Base-by-base conservation (phyloP, 257 asterid species). In the Ilex aquifolium region DNA sequence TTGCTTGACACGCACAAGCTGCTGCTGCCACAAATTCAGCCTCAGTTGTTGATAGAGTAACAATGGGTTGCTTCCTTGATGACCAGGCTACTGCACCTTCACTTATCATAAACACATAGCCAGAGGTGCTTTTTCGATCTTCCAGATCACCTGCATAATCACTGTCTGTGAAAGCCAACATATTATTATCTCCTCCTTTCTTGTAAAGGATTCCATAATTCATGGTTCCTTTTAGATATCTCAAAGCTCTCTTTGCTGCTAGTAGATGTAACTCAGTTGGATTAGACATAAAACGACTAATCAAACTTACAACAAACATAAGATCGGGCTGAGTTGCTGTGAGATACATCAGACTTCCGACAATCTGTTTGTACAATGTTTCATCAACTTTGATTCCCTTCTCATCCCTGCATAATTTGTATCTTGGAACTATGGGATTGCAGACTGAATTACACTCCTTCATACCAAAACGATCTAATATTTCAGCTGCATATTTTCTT, bases 251-350 rank as follows among this genome's bases (percentile, higher is more conserved):
- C 13, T 59, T 32, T 3, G 62, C 62, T 57, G 62, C 62, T 57
- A 8, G 46, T 27, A 57, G n/a, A 59, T 32, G 63, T 30, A 59
- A 39, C 49, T 31, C 21, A 9, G 63, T 59, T 13, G 63, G 63
- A 13, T 59, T 59, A 12, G 63, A 3, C 44, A 36, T 36, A 27
- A 30, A 59, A 3, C 49, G 10, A 39, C 51, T 59, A 9, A 59
- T 14, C 17, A 32, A 27, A 31, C 63, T 30, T 30, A 39, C 42
- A 39, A 15, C 63, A 39, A 59, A 59, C 49, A 17, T 27, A n/a
- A 36, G 6, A 15, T 59, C 31, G 0, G 51, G 46, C 11, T 40
- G 27, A 3, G n/a, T 57, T 13, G 44, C 10, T 29, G 46, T 57
- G n/a, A 57, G 27, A 14, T 57, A 57, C 27, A 21, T 21, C 27